These are phyloP conservation scores for Rhipidocladum racemiflorum DNA, from an alignment of 176 grass and related monocot species.

Conservation along the genomic window DNA sequence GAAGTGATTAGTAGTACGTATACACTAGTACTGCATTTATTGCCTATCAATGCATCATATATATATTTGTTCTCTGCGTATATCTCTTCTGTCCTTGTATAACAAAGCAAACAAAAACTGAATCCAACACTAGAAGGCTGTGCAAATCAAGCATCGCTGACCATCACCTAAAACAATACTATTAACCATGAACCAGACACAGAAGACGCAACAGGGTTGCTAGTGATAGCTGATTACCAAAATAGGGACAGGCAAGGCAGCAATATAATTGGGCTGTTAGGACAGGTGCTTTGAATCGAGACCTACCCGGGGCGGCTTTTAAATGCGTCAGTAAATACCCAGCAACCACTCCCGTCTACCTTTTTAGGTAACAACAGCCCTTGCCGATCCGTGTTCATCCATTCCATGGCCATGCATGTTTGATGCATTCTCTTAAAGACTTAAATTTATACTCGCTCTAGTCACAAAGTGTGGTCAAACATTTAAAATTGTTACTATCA, in stretches of 20 bases:
- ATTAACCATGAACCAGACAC: background rate
- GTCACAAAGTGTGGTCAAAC: too few relatives aligned
- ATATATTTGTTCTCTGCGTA: too few relatives aligned
- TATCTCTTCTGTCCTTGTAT: too few relatives aligned
- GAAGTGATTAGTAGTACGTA: too few relatives aligned
- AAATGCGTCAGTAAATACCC: conserved; percentile 17
- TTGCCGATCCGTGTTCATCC: too few relatives aligned
- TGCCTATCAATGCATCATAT: too few relatives aligned
- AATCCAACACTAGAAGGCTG: background rate
- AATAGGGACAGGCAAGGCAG: background rate
- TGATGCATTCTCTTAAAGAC: background rate
- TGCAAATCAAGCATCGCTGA: background rate
- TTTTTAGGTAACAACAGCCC: background rate
- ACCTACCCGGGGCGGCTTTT: conserved; percentile 37
- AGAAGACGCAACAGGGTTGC: background rate
- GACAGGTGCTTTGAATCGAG: conserved; percentile 27
- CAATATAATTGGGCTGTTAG: background rate
- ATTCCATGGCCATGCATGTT: background rate
- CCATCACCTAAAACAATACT: background rate
- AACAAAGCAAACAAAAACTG: too few relatives aligned
- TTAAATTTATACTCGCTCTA: too few relatives aligned
- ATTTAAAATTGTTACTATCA: too few relatives aligned
- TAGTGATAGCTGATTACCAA: background rate
- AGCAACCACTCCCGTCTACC: background rate
- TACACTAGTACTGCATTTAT: too few relatives aligned